These are phyloP conservation scores for Cyclostephanos invisitatus DNA, from an alignment of 108 stramenopile genomes.

Conservation along the genomic window DNA sequence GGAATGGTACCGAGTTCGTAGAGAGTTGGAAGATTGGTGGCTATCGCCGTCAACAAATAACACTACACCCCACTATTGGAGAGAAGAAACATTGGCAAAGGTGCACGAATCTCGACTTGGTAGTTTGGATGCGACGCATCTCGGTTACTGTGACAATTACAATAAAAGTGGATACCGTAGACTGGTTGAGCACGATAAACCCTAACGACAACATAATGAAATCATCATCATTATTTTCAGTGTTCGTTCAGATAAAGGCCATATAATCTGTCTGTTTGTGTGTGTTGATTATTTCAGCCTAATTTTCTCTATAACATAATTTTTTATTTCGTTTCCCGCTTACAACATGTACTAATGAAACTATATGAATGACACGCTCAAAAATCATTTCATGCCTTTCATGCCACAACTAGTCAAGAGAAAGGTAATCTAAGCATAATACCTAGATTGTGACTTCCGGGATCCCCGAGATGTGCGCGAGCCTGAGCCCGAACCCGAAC, in stretches of 20 bases:
- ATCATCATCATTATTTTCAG: background rate
- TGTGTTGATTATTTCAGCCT: background rate
- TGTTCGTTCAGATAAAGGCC: background rate
- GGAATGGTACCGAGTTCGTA: constrained; percentile 46
- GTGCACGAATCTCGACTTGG: constrained; percentile 13
- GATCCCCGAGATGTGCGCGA: constrained; percentile 2
- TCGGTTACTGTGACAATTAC: constrained; percentile 25
- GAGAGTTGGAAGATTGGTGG: constrained; percentile 55
- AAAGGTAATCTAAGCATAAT: background rate
- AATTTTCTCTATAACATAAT: too few relatives aligned
- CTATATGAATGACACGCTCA: too few relatives aligned
- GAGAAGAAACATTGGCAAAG: constrained; percentile 15
- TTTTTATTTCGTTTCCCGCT: too few relatives aligned
- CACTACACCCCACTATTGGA: constrained; percentile 21
- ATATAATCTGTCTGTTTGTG: background rate
- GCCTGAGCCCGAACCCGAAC: background rate
- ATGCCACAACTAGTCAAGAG: background rate
- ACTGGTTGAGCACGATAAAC: constrained; percentile 17
- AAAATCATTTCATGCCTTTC: too few relatives aligned
- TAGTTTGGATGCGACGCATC: constrained; percentile 2
- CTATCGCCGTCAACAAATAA: constrained; percentile 12
- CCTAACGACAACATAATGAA: background rate
- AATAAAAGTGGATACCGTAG: constrained; percentile 13
- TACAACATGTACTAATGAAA: too few relatives aligned
- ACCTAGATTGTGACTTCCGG: background rate